Evolutionary conservation across 208 protist species (phyloP).

Genomic region (Leishmania tropica): DNA sequence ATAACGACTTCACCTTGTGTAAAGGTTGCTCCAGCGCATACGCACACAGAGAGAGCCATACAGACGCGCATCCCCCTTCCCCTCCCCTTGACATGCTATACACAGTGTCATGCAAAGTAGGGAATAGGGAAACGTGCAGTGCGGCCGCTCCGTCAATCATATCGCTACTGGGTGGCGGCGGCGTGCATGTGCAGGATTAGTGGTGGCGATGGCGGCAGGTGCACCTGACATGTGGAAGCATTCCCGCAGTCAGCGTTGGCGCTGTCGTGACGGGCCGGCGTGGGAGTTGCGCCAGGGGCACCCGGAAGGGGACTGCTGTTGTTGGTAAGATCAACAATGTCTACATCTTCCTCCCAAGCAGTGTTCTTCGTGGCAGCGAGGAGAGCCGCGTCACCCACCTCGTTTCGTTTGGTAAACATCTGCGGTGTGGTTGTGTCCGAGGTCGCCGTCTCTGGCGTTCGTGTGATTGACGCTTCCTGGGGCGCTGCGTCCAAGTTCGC

Average conservation of each 20-base stretch:
- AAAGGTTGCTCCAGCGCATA: background rate
- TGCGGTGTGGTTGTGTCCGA: background rate
- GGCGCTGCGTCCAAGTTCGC: conserved; percentile 4
- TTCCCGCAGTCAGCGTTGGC: conserved; percentile 11
- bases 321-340: background rate
- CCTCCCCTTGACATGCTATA: background rate
- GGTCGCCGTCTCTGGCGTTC: background rate
- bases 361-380: conserved; percentile 4
- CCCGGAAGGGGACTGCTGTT: conserved; percentile 22
- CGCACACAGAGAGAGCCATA: background rate
- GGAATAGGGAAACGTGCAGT: background rate
- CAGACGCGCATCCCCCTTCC: background rate
- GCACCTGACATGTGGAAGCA: conserved; percentile 25
- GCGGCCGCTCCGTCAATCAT: background rate
- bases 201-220: conserved; percentile 65
- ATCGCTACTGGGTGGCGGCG: background rate
- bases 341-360: conserved; percentile 25
- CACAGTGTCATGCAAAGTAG: background rate
- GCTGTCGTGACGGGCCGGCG: conserved; percentile 36
- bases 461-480: background rate
- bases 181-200: conserved; percentile 54
- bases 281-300: conserved; percentile 38
- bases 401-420: background rate
- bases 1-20: background rate
- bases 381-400: background rate